Percentiles rank a stretch among this genome's conserved stretches.
Evolutionary conservation across 2,329 filamentous ascomycete genomes (phyloP).

Genomic region (Trichoderma harzianum): DNA sequence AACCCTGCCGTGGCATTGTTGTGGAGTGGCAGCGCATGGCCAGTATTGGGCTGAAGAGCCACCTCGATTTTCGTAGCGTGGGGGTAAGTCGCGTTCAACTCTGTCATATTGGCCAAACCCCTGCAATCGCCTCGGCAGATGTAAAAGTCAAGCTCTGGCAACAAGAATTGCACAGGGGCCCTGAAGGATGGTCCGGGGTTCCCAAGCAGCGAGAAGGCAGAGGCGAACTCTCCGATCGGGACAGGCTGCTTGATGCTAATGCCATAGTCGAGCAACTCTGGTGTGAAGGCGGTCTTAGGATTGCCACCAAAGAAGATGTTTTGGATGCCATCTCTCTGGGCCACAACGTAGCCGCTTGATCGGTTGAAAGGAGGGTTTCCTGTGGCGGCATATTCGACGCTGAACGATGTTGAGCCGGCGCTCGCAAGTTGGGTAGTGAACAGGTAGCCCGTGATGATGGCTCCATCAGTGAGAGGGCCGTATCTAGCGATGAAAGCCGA

Average conservation of each 20-base stretch:
- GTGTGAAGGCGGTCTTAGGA: constrained; percentile 1
- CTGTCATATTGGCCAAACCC: neutral
- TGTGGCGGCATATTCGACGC: constrained; percentile 10
- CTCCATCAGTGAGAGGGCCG: constrained; percentile 6
- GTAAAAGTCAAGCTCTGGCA: constrained; percentile 9
- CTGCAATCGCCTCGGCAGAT: constrained; percentile 7
- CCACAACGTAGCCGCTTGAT: constrained; percentile 12
- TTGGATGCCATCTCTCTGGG: constrained; percentile 10
- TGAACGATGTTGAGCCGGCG: constrained; percentile 10
- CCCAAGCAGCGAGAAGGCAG: neutral
- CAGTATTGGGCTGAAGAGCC: constrained; percentile 2
- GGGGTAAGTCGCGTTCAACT: constrained; percentile 2
- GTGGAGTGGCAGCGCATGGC: constrained; percentile 10
- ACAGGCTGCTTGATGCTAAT: constrained; percentile 10
- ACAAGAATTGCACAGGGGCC: constrained; percentile 5
- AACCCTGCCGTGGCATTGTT: constrained; percentile 10
- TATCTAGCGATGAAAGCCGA: constrained; percentile 10
- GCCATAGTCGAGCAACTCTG: constrained; percentile 7
- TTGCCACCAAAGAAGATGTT: constrained; percentile 12
- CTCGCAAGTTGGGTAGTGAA: neutral
- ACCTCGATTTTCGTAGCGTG: constrained; percentile 2
- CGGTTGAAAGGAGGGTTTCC: neutral
- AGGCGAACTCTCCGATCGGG: constrained; percentile 11
- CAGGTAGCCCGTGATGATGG: neutral
- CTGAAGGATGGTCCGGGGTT: neutral